Base-by-base conservation (phyloP, 208 protist species). In the Acanthamoeba healyi region DNA sequence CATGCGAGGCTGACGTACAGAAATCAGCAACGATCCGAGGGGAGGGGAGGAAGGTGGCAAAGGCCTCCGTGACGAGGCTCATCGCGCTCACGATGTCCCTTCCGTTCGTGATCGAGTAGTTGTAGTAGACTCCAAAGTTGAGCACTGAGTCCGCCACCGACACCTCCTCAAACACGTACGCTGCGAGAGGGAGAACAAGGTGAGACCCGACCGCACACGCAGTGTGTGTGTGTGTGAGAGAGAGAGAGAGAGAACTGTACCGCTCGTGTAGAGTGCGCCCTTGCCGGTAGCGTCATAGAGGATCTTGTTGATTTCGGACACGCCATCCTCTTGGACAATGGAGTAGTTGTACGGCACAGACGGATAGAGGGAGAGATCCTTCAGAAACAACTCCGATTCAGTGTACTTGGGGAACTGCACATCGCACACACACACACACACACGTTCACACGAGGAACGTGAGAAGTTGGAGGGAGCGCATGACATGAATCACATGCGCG, bases 21-120 rank as follows among this genome's bases (percentile, higher is more conserved):
- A 93, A 81, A 22, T 79, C 4, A 24, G 49, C 26, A 0, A 93
- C 42, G 38, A 44, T n/a, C 14, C 26, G n/a, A 24, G 63, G 63
- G 0, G 42, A 51, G 3, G 88, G 65, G 81, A 93, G 40, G 19
- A 90, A 49, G 12, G 19, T 26, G 42, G 54, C 42, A 38, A 72
- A 63, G 54, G 92, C 92, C n/a, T 70, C 17, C 4, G 92, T 88
- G 34, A 94, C 90, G 92, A 94, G 92, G 32, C 40, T 79, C 32
- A 88, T 42, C 6, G 72, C 65, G 36, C 46, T 32, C 6, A 65
- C 49, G 26, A 84, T 56, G 77, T 94, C 92, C 12, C 54, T 36
- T 19, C 77, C 70, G 1, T 46, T 32, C 29, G 92, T 42, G 24
- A 94, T 46, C 0, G 74, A 81, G 26, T 88, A 63, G 56, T 94